Evolutionary conservation across 1,139 yeast genomes (phyloP), one percentile per base, ranked within the genome.

Genomic region (Debaryomyces sp.): DNA sequence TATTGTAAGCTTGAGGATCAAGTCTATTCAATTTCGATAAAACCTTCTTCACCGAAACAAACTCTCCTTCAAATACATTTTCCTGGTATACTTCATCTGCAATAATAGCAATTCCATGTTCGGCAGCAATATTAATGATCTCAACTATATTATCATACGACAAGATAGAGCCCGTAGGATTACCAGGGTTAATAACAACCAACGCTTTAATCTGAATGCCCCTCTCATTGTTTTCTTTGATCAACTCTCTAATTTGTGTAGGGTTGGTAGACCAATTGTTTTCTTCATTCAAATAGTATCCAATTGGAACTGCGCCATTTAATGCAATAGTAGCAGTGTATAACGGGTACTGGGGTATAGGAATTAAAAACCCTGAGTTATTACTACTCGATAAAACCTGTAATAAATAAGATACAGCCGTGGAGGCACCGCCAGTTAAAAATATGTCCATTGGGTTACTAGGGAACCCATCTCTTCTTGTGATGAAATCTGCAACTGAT

Each of bases 1-100:
- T 76, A 49, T 79, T 78, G 66, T 84, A 92, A 47, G 69, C 63
- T 18, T 80, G 78, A 12, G 82, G 81, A 53, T 79, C 67, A 34
- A 76, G 65, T 46, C 70, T 70, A 53, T 85, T 84, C 57, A 91
- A 70, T 51, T 83, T 80, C 48, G 85, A 71, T 57, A 91, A 72
- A 6, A 87, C 86, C 57, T 83, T 82, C 63, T 85, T 85, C 69
- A 85, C 78, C 1, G 94, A 87, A 39, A 82, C 71, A 56, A 84
- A 84, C 57, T 81, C 68, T 18, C 89, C 88, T 41, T 78, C 75
- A 70, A 87, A 91, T 15, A 94, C 80, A 63, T 94, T 94, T 60
- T 89, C 95, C 70, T 94, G 99, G 72, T 94, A 94, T 30, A 94
- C 99, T 70, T 94, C 99, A 73, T 95, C 99, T n/a, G 99, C 97